phyloP scores from a whole-genome alignment of 225 moss, liverwort and hornwort genomes.

The Pseudoscleropodium purum region DNA sequence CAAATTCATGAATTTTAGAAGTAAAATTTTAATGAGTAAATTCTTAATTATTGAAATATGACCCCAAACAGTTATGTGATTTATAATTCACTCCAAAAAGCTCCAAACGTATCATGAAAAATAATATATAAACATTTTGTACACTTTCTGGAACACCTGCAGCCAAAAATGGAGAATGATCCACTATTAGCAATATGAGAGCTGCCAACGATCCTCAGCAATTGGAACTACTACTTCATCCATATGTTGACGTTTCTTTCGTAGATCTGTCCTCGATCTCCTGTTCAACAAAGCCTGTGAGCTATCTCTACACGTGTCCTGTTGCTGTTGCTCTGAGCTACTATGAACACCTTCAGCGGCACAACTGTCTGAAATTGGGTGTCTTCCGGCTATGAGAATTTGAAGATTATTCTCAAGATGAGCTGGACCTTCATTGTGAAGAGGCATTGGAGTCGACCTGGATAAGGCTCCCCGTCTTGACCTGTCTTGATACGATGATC shows the following conservation, averaged over 20 bases:
- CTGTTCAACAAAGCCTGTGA: background rate
- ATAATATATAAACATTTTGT: background rate
- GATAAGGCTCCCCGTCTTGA: background rate
- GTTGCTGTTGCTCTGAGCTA: background rate
- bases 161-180: background rate
- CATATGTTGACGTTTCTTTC: background rate
- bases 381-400: background rate
- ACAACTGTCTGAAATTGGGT: background rate
- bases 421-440: background rate
- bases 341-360: background rate
- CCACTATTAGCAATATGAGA: conserved; percentile 16
- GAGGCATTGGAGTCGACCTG: background rate
- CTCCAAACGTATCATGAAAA: background rate
- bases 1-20: background rate
- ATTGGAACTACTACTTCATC: background rate
- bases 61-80: background rate
- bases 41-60: background rate
- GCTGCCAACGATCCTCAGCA: conserved; percentile 37
- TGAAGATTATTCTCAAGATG: background rate
- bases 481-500: background rate
- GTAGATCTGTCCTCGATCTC: background rate
- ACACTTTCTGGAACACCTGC: background rate
- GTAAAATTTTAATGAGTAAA: background rate
- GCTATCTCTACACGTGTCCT: background rate
- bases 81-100: background rate